These are phyloP conservation scores for Letharia lupina DNA, from an alignment of 495 filamentous ascomycete genomes.

Conservation along the genomic window DNA sequence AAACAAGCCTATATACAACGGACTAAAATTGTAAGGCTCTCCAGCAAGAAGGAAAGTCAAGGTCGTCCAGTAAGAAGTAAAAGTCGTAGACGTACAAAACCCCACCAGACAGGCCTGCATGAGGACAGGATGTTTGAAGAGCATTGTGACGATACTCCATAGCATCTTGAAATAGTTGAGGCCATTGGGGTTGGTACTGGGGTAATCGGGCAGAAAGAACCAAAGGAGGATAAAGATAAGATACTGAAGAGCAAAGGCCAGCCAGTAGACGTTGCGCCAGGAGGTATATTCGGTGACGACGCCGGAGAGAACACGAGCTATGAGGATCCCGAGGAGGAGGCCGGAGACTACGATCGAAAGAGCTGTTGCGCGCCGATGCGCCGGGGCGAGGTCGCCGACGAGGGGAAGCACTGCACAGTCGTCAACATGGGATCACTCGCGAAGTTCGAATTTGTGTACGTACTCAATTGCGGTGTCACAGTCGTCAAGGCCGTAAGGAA, in stretches of 20 bases:
- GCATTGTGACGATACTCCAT: slow-evolving; percentile 50
- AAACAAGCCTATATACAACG: slow-evolving; percentile 66
- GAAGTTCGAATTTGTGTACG: neutral
- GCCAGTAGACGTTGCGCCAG: slow-evolving; percentile 78
- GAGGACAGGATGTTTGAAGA: slow-evolving; percentile 56
- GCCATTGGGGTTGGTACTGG: slow-evolving; percentile 55
- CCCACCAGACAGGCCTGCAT: slow-evolving; percentile 56
- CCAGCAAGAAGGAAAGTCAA: slow-evolving; percentile 68
- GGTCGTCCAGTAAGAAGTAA: slow-evolving; percentile 76
- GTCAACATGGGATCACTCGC: neutral
- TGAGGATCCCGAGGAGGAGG: slow-evolving; percentile 65
- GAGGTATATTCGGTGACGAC: slow-evolving; percentile 59
- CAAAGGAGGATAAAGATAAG: slow-evolving; percentile 59
- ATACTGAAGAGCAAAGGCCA: slow-evolving; percentile 64
- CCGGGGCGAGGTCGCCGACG: slow-evolving; percentile 71
- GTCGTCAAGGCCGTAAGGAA: slow-evolving; percentile 67
- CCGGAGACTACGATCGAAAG: slow-evolving; percentile 68
- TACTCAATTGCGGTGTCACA: slow-evolving; percentile 55
- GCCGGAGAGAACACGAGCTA: slow-evolving; percentile 69
- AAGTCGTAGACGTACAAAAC: slow-evolving; percentile 47
- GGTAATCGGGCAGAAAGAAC: slow-evolving; percentile 75
- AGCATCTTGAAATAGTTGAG: slow-evolving; percentile 61
- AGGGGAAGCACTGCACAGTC: slow-evolving; percentile 63
- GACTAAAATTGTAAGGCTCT: slow-evolving; percentile 57
- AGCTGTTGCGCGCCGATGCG: slow-evolving; percentile 56